These are phyloP conservation scores for Colletotrichum sp. DNA, from an alignment of 2,329 filamentous ascomycete genomes.

Conservation along the genomic window DNA sequence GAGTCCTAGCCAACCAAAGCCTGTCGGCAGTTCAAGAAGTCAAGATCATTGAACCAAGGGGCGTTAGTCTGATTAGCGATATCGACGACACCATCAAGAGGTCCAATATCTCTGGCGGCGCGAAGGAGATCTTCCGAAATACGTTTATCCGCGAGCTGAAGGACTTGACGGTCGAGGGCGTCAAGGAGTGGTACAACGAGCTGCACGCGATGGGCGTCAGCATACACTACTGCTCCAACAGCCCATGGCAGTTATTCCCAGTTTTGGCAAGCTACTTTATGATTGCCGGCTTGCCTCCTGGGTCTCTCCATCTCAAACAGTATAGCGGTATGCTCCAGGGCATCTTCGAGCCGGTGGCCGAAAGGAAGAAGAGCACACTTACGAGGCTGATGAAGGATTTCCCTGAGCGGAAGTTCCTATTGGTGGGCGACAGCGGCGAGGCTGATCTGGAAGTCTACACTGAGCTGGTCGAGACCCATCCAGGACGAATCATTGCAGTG, in stretches of 20 bases:
- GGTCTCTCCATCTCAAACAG: slow-evolving; percentile 94
- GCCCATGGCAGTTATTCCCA: slow-evolving; percentile 96
- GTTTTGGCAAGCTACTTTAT: slow-evolving; percentile 87
- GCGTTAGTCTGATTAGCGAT: slow-evolving; percentile 93
- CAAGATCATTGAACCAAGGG: slow-evolving; percentile 75
- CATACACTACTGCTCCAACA: slow-evolving; percentile 98
- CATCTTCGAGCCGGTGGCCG: slow-evolving; percentile 96
- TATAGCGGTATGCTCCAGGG: slow-evolving; percentile 97
- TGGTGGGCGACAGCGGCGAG: slow-evolving; percentile 95
- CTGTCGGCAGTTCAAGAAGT: slow-evolving; percentile 83
- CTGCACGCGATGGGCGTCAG: slow-evolving; percentile 82
- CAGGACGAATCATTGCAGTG: slow-evolving; percentile 80
- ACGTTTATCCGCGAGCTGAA: slow-evolving; percentile 87
- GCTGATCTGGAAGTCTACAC: slow-evolving; percentile 97
- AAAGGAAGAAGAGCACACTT: slow-evolving; percentile 88
- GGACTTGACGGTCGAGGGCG: slow-evolving; percentile 84
- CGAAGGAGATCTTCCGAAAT: slow-evolving; percentile 94
- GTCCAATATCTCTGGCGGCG: slow-evolving; percentile 86
- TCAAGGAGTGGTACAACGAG: slow-evolving; percentile 85
- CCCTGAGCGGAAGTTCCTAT: slow-evolving; percentile 84
- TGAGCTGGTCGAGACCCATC: slow-evolving; percentile 85
- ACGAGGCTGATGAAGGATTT: slow-evolving; percentile 90
- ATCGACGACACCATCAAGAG: slow-evolving; percentile 98
- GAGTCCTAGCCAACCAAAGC: slow-evolving; percentile 84
- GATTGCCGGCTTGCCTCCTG: slow-evolving; percentile 78